Base-by-base conservation (phyloP, 495 filamentous ascomycete species). In the Aspergillus taichungensis region DNA sequence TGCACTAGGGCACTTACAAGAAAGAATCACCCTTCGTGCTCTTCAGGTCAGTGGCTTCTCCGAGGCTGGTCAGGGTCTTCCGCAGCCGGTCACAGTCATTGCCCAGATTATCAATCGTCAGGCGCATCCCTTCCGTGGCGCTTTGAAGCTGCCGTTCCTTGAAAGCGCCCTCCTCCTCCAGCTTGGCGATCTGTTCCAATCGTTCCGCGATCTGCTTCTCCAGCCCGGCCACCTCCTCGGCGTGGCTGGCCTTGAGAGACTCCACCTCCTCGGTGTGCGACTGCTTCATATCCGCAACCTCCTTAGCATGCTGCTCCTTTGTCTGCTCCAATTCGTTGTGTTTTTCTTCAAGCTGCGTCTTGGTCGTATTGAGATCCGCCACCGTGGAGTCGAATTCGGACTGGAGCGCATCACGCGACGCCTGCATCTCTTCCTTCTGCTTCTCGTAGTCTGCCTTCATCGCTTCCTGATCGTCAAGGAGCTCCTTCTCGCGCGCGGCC, bases 11-110 rank as follows among this genome's bases (percentile, higher is more conserved):
- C 55, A 77, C 78, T 79, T 75, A 80, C 76, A 79, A 82, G 66
- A 75, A 82, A 60, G 67, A 60, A 60, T 80, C 77, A 46, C 75
- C 77, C 52, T 77, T 78, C 36, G 64, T 64, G 46, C 69, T 74
- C 54, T 76, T 77, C 35, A 80, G 69, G 55, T 81, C 79, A 42
- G 71, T 74, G 35, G 75, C 71, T 51, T 81, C 77, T 32, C 77
- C 77, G 34, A 80, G 72, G 37, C 70, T 74, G 47, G 75, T 69
- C 5, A 79, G 62, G 37, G 78, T 71, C 59, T 77, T 79, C 45
- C 74, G 68, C 52, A 83, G 53, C 35, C 72, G 74, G 34, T 67
- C 72, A 50, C 78, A 78, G 48, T 83, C 79, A 8, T 62, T 59
- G 32, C 71, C 72, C 41, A 82, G 51, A 50, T 69, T 70, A 34